Evolutionary conservation across 352 stramenopile species (phyloP).

Genomic region (Achlya hypogyna): DNA sequence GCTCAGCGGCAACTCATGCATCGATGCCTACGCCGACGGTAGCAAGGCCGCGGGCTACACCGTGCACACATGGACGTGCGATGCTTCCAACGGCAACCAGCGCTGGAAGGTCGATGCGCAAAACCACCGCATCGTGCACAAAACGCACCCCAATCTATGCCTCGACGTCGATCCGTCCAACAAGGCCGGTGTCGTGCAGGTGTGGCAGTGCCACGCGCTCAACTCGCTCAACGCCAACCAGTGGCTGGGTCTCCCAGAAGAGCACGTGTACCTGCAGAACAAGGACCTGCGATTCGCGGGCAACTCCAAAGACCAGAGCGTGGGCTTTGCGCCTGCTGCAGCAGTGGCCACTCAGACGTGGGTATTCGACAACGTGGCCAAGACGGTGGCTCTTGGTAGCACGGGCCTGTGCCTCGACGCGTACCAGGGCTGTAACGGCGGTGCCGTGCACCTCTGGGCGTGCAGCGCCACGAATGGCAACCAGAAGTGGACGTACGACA

Average conservation of each 20-base stretch:
- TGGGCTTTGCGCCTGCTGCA: neutral
- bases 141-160: conserved; percentile 38
- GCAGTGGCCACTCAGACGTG: neutral
- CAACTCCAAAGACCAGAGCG: neutral
- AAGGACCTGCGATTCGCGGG: neutral
- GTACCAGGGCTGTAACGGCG: conserved; percentile 41
- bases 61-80: conserved; percentile 47
- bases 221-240: neutral
- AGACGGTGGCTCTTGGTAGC: neutral
- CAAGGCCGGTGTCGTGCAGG: neutral
- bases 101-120: conserved; percentile 45
- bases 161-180: conserved; percentile 34
- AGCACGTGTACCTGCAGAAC: neutral
- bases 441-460: conserved; percentile 43
- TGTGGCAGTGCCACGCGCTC: conserved; percentile 5
- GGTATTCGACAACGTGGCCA: neutral
- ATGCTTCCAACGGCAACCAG: conserved; percentile 50
- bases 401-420: conserved; percentile 40
- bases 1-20: conserved; percentile 6
- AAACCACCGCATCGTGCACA: conserved; percentile 35
- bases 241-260: neutral
- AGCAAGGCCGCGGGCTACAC: neutral
- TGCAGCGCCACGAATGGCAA: conserved; percentile 48
- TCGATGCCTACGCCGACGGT: conserved; percentile 18
- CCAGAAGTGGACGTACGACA: conserved; percentile 60